Evolutionary conservation across 1,284 basidiomycete species (phyloP).

Genomic region (Phenoliferia sp.): DNA sequence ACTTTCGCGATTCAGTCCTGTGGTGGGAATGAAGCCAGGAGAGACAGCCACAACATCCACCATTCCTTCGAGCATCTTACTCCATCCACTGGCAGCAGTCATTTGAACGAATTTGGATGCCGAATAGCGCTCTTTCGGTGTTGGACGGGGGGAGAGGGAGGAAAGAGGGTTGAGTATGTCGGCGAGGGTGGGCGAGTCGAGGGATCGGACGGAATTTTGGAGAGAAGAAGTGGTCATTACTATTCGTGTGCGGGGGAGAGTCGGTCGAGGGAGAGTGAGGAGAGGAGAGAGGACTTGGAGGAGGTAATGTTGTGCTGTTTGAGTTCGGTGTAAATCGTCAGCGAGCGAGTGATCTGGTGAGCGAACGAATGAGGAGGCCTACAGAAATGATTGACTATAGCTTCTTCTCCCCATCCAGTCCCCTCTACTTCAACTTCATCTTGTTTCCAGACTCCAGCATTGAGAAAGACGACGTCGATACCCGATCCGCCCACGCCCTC

Average conservation of each 20-base stretch:
- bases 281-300: neutral
- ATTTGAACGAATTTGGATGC: neutral
- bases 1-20: neutral
- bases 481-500: no score
- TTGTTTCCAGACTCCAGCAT: neutral
- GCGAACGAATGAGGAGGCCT: neutral
- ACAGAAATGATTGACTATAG: neutral
- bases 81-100: neutral
- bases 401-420: neutral
- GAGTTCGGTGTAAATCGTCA: neutral
- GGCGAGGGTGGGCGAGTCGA: neutral
- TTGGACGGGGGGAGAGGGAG: no score
- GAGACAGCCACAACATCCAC: constrained; percentile 1
- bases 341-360: neutral
- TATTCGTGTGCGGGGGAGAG: neutral
- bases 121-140: neutral
- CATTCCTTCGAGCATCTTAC: neutral
- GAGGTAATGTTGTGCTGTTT: neutral
- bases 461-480: neutral
- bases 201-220: neutral
- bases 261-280: neutral
- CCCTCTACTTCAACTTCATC: neutral
- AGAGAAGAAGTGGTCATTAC: neutral
- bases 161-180: no score
- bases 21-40: neutral